Conservation (phyloP, 2,329 filamentous ascomycete species). For the Fusarium sulawesiense region DNA sequence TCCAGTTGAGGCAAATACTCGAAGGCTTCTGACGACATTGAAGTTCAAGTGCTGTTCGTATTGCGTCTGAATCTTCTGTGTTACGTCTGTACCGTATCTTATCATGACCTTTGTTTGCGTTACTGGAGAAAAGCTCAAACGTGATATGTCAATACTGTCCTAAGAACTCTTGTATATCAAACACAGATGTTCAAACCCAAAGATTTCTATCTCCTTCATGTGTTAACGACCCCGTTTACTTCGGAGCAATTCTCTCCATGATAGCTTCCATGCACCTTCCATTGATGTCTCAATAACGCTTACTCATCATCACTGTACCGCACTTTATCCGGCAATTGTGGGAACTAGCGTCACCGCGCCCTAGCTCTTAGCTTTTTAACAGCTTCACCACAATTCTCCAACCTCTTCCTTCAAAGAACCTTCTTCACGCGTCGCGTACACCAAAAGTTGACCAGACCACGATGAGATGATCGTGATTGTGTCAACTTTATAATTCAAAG, state of each 20-base stretch:
- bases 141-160: neutral
- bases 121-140: neutral
- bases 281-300: neutral
- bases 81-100: neutral
- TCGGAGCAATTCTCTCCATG: neutral
- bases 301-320: conserved; percentile 32
- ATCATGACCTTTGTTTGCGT: neutral
- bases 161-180: neutral
- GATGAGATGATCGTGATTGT: conserved; percentile 17
- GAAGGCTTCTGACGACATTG: neutral
- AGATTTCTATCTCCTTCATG: neutral
- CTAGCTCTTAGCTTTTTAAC: conserved; percentile 25
- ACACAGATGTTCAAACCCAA: neutral
- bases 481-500: neutral
- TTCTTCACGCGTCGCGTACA: conserved; percentile 13
- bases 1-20: neutral
- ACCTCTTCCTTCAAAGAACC: conserved; percentile 20
- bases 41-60: neutral
- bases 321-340: conserved; percentile 29
- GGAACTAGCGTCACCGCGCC: conserved; percentile 14
- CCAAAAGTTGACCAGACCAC: conserved; percentile 1
- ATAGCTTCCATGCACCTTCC: neutral
- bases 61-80: neutral
- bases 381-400: conserved; percentile 27
- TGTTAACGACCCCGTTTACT: neutral